phyloP scores from a whole-genome alignment of 164 flowering plant species.

The Liriodendron chinense region DNA sequence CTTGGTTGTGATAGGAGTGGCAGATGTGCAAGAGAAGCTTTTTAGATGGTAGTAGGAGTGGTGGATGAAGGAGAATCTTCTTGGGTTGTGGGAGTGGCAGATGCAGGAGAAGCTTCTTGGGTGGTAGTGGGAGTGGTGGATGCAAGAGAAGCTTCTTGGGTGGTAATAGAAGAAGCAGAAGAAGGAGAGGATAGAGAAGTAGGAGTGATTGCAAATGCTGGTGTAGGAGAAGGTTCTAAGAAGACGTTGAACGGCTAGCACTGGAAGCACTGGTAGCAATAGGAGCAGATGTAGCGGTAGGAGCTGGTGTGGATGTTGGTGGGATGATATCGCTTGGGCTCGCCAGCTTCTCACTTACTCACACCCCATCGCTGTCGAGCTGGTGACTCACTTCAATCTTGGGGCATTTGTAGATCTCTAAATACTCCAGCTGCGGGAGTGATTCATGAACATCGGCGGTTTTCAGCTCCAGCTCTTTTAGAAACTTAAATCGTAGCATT shows the following conservation, averaged over 20 bases:
- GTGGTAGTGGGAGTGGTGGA: background rate
- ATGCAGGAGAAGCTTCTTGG: background rate
- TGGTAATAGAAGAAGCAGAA: background rate
- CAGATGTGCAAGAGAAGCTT: no score
- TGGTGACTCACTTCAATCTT: background rate
- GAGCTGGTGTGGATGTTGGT: background rate
- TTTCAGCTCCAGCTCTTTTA: constrained; percentile 14
- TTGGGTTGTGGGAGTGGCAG: background rate
- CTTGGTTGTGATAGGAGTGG: no score
- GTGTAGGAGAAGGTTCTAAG: background rate
- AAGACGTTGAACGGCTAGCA: background rate
- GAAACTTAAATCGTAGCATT: constrained; percentile 29
- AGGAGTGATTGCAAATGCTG: background rate
- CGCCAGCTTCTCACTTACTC: background rate
- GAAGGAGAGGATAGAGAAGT: background rate
- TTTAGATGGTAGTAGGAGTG: no score
- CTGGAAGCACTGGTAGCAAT: background rate
- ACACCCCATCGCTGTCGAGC: background rate
- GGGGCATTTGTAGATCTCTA: constrained; percentile 15
- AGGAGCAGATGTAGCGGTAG: background rate
- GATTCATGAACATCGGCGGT: background rate
- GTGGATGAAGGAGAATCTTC: background rate
- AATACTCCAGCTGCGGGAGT: constrained; percentile 16
- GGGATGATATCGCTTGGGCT: no score
- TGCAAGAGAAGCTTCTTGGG: background rate